Base-by-base conservation (phyloP, 257 asterid genomes). In the Nicotiana obtusifolia region DNA sequence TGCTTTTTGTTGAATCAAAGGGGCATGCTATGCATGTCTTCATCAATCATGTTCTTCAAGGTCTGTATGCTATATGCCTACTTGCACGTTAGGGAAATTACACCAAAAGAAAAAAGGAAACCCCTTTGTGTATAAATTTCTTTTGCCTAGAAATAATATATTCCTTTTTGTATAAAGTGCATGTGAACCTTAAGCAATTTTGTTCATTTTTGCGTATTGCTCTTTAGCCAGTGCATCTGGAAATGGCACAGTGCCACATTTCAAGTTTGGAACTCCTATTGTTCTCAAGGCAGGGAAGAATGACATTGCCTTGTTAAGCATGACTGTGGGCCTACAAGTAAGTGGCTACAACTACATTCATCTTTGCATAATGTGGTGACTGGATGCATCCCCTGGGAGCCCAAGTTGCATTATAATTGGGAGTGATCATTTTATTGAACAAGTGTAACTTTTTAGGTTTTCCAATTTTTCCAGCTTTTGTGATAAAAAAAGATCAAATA, bases 21-120 rank as follows among this genome's bases (percentile, higher is more conserved):
- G 98, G 98, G 86, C 98, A 94, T 79, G 97, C 94, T 24, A 87
- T 94, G 91, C 97, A 93, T 78, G 90, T 88, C 85, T 94, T 94
- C 77, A 80, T 93, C 87, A 93, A 94, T 83, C 91, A 94, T 86
- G 90, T 86, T 81, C 97, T 94, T 85, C 95, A 90, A 91, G 98
- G 98, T 94, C 80, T 54, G 73, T 47, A 66, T 35, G 31, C 35
- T 22, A 19, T 80, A 47, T 47, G 41, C 49, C 22, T 81, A 56
- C 77, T 81, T 69, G 13, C 15, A 14, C 26, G 14, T 54, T 13
- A 6, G 31, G 53, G 56, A 68, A 37, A 22, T 41, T 71, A 71
- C 60, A 71, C 20, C 78, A 19, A 13, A 71, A 44, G 13, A 6
- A 28, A 37, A 41, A 20, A 31, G 41, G 41, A 15, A 24, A 24